Base-by-base conservation (phyloP, 2,329 filamentous ascomycete species). In the Tolypocladium nubicola region DNA sequence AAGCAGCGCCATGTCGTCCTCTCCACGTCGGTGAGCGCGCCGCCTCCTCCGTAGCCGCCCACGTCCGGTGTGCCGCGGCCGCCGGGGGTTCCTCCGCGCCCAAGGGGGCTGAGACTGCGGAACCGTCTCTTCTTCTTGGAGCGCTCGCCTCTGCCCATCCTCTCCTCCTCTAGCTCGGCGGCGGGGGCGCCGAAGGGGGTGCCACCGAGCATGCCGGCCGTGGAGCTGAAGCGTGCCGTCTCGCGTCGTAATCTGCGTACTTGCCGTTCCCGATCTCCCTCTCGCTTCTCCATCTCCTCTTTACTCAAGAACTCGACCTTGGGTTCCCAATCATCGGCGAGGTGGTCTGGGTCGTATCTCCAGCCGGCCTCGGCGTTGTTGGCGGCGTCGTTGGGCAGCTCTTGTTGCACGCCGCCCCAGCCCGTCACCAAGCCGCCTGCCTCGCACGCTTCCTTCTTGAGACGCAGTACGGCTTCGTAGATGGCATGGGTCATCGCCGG, bases 401-500 rank as follows among this genome's bases (percentile, higher is more conserved):
- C 90, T 56, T 74, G 71, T 55, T 75, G 73, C 35, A 70, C 61
- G 38, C 74, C 85, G 58, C 83, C 82, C 77, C 85, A 84, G 45
- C 87, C 87, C 19, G 84, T 79, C n/a, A 96, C 86, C 9, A 97
- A 75, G 1, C 91, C 91, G 41, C 90, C 91, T 43, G 90, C 90
- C 70, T 97, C 94, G 67, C 92, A 96, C 1, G 92, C 90, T 68
- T 97, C 94, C 72, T 99, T 99, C 76, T 97, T 97, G 38, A 97
- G 76, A 52, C 89, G 88, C 61, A 97, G 73, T 0, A 95, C 91
- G 11, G 94, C 89, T 72, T 99, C 94, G 71, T 97, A 97, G 64
- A 99, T 97, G 39, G 92, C 94, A 68, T 97, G 93, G 16, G 94
- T 90, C 76, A 99, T 90, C 37, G 90, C 90, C 3, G 91, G 89